Evolutionary conservation across 1,284 basidiomycete genomes (phyloP).

Genomic region (Rhizoctonia solani): DNA sequence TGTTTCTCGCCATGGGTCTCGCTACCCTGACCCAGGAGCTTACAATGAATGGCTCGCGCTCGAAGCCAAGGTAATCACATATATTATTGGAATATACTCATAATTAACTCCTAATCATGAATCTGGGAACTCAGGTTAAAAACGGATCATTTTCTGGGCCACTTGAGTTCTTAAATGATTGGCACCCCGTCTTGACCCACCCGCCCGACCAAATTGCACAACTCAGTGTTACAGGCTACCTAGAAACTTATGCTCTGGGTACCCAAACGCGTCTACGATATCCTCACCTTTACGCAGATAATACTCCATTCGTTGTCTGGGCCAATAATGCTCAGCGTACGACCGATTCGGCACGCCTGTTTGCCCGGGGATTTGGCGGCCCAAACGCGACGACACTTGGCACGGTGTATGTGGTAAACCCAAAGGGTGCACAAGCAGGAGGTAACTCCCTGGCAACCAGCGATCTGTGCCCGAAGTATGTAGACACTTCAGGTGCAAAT

Average conservation of each 20-base stretch:
- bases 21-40: slow-evolving; percentile 8
- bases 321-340: slow-evolving; percentile 19
- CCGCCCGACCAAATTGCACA: slow-evolving; percentile 12
- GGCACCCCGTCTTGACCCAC: slow-evolving; percentile 15
- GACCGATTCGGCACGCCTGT: slow-evolving; percentile 17
- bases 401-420: background rate
- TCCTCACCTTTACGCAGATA: slow-evolving; percentile 23
- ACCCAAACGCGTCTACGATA: slow-evolving; percentile 19
- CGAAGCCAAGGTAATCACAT: slow-evolving; percentile 3
- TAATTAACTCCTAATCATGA: background rate
- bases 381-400: slow-evolving; percentile 6
- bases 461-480: slow-evolving; percentile 22
- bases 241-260: slow-evolving; percentile 9
- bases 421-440: slow-evolving; percentile 11
- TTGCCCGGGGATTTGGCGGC: slow-evolving; percentile 27
- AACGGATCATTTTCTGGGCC: slow-evolving; percentile 26
- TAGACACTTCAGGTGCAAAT: slow-evolving; percentile 19
- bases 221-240: slow-evolving; percentile 20
- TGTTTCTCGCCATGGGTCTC: slow-evolving; percentile 15
- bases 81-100: background rate
- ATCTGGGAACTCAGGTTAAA: background rate
- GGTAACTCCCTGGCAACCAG: slow-evolving; percentile 22
- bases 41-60: slow-evolving; percentile 32
- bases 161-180: slow-evolving; percentile 14
- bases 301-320: slow-evolving; percentile 20